Percentiles rank a stretch among this genome's conserved stretches.
Conservation (phyloP, 306 rosid species). For the Ormosia semicastrata region DNA sequence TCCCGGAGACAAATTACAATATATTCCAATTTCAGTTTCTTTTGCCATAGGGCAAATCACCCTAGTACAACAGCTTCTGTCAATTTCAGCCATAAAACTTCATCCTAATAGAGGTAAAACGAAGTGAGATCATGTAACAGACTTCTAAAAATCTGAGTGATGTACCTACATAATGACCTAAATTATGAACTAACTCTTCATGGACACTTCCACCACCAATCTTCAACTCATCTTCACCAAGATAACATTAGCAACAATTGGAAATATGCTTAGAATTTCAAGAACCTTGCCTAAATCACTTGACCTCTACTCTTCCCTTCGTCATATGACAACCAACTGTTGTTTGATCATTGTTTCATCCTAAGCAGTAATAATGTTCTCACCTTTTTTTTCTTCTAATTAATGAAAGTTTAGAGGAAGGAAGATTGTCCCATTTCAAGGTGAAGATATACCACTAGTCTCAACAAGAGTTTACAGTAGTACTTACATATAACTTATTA, state of each 20-base stretch:
- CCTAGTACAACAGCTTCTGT: not conserved
- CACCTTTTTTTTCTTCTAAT: no score
- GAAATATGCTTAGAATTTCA: not conserved
- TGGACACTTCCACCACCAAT: not conserved
- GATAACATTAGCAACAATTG: not conserved
- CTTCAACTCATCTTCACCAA: not conserved
- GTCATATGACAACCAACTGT: no score
- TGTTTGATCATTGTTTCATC: no score
- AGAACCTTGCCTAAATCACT: no score
- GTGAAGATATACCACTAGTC: no score
- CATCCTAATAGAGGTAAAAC: not conserved
- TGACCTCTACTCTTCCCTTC: no score
- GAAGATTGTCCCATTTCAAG: no score
- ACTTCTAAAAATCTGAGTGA: not conserved
- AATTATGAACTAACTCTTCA: not conserved
- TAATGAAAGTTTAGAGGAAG: no score
- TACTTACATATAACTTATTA: no score
- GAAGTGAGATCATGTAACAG: not conserved
- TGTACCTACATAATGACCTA: not conserved
- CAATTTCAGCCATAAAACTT: not conserved
- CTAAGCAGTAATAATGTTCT: no score
- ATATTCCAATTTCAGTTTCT: not conserved
- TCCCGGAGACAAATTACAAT: not conserved
- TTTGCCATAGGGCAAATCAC: not conserved
- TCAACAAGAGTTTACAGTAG: no score